A percentile compares a stretch with the other conserved stretches of the same genome.
These are phyloP conservation scores for Begonia loranthoides DNA, from an alignment of 306 rosid genomes.

Conservation along the genomic window DNA sequence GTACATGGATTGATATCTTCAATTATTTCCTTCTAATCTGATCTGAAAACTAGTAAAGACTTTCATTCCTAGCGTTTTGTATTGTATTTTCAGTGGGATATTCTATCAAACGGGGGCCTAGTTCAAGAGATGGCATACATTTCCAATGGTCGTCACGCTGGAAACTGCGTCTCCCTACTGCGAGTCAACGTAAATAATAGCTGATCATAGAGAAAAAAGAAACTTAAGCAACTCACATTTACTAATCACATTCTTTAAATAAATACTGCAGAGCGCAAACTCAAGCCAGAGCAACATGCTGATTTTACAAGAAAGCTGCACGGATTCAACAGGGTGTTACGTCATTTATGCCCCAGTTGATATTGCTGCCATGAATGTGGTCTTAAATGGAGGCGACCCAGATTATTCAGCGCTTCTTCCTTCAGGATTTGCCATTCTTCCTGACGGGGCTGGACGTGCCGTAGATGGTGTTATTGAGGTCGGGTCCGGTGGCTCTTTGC, in stretches of 20 bases:
- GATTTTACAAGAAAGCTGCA: conserved; percentile 85
- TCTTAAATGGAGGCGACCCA: conserved; percentile 87
- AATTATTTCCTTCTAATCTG: background rate
- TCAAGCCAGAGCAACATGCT: conserved; percentile 99
- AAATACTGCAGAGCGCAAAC: conserved; percentile 57
- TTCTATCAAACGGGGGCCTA: conserved; percentile 84
- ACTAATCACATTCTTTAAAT: background rate
- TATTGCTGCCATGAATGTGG: conserved; percentile 78
- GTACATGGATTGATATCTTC: conserved; percentile 12
- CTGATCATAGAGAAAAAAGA: too few species aligned
- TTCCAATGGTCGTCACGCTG: conserved; percentile 79
- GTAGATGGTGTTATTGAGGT: conserved; percentile 28
- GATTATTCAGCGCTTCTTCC: conserved; percentile 92
- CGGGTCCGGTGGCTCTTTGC: conserved; percentile 58
- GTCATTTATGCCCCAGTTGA: conserved; percentile 92
- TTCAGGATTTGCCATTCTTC: conserved; percentile 92
- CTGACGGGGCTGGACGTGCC: conserved; percentile 39
- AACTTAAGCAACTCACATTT: background rate
- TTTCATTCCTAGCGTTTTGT: background rate
- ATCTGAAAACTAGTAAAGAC: background rate
- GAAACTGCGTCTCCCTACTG: conserved; percentile 78
- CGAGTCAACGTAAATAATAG: conserved; percentile 59
- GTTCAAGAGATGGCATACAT: conserved; percentile 98
- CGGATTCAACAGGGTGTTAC: conserved; percentile 60
- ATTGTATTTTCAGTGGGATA: conserved; percentile 69